phyloP scores from a whole-genome alignment of 805 yeast genomes.

The Starmerella davenportii region DNA sequence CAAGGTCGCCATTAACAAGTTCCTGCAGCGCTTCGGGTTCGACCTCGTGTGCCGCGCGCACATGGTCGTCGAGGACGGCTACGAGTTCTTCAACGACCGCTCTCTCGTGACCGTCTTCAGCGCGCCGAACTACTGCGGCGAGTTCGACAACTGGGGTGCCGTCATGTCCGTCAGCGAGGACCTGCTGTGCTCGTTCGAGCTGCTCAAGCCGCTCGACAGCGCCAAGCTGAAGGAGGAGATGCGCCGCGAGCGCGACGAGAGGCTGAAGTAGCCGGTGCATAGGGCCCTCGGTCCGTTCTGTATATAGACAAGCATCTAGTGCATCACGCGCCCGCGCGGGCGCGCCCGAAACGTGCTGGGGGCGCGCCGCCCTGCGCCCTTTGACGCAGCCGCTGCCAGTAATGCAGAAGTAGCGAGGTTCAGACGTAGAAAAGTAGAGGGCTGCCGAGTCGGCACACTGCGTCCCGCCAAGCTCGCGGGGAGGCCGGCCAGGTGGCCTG shows the following conservation, averaged over 20 bases:
- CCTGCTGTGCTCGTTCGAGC: conserved; percentile 77
- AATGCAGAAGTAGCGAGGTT: no score
- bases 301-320: neutral
- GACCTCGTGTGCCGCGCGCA: conserved; percentile 74
- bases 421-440: no score
- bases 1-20: conserved; percentile 63
- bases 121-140: conserved; percentile 70
- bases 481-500: no score
- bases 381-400: no score
- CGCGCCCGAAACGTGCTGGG: neutral
- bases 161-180: conserved; percentile 95
- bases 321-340: neutral
- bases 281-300: neutral
- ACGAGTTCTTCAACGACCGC: conserved; percentile 57
- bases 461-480: no score
- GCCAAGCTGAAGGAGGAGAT: conserved; percentile 85
- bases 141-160: conserved; percentile 89
- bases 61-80: conserved; percentile 74
- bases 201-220: conserved; percentile 83
- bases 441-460: no score
- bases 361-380: no score
- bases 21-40: conserved; percentile 53
- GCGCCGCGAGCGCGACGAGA: conserved; percentile 63
- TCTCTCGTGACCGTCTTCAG: conserved; percentile 55
- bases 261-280: conserved; percentile 28